Evolutionary conservation across 2,329 filamentous ascomycete genomes (phyloP), one percentile per base, ranked within the genome.

Genomic region (Colletotrichum sp.): DNA sequence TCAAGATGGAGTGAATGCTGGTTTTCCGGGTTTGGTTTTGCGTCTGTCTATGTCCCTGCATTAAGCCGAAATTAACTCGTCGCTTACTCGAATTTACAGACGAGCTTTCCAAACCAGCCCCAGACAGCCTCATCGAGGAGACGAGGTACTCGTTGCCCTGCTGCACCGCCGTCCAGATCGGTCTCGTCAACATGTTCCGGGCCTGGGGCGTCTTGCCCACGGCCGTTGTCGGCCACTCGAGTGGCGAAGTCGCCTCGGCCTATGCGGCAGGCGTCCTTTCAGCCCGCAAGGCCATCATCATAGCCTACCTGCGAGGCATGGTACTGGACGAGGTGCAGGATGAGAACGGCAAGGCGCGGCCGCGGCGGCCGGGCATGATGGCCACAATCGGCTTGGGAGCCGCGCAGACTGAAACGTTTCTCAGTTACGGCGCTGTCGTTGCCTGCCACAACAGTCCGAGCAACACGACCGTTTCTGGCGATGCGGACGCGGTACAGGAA

Each of bases 161-260:
- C 2, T 85, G 81, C 67, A 85, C 84, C 6, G 80, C 80, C 9
- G 71, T 83, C 19, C 85, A 88, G 75, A 80, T 89, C 16, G 85
- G 79, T 0, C 78, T 90, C 0, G 81, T 88, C 2, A 82, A 88
- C 25, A 76, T 86, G 1, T 81, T 89, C 4, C 36, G 49, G 1
- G 71, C 77, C 1, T 80, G 80, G 69, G 81, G 83, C 0, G 74
- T 89, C 39, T 62, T 55, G 3, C 83, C 85, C 0, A 29, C 76
- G 9, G 82, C 80, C 3, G 84, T 86, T 0, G 81, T 87, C 6
- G 87, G 87, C 1, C 87, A 89, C 72, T 87, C 85, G 0, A 82
- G 79, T 7, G 87, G 87, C 2, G 87, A 89, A 77, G 86, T 88
- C 32, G 86, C 83, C 0, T 87, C 86, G 2, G 86, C 87, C 1